Evolutionary conservation across 345 rosid species (phyloP).

Genomic region (Ceriops decandra): DNA sequence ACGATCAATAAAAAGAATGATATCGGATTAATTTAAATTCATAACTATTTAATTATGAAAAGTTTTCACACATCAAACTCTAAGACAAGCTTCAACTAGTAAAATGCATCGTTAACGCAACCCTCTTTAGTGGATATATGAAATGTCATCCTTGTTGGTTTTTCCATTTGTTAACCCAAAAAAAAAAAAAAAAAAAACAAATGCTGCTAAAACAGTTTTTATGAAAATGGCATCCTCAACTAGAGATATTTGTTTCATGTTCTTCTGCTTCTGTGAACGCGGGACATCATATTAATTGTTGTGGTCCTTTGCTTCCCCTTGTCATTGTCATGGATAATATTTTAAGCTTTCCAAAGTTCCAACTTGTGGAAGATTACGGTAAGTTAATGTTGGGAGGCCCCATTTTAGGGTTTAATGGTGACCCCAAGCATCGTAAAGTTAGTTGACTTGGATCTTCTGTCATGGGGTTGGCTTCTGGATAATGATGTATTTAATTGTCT

Average conservation of each 20-base stretch:
- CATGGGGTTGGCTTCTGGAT: slow-evolving; percentile 5
- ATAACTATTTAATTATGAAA: no score
- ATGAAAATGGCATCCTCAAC: neutral
- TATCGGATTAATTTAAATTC: no score
- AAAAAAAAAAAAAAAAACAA: neutral
- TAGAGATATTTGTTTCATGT: no score
- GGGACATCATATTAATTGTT: neutral
- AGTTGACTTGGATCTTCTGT: slow-evolving; percentile 3
- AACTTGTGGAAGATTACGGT: slow-evolving; percentile 21
- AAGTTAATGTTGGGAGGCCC: slow-evolving; percentile 7
- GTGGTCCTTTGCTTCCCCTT: slow-evolving; percentile 19
- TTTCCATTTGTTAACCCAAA: neutral
- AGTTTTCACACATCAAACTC: no score
- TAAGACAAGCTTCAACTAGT: no score
- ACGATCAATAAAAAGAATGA: no score
- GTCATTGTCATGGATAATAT: slow-evolving; percentile 21
- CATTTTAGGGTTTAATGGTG: neutral
- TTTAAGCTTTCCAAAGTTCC: slow-evolving; percentile 21
- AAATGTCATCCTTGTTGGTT: no score
- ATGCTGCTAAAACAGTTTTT: no score
- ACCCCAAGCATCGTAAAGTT: neutral
- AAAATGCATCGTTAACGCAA: no score
- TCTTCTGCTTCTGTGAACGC: neutral
- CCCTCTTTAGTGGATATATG: no score
- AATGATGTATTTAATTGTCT: neutral